Evolutionary conservation across 148 eudicot genomes (phyloP), one percentile per base, ranked within the genome.

Genomic region (Selenicereus undatus): DNA sequence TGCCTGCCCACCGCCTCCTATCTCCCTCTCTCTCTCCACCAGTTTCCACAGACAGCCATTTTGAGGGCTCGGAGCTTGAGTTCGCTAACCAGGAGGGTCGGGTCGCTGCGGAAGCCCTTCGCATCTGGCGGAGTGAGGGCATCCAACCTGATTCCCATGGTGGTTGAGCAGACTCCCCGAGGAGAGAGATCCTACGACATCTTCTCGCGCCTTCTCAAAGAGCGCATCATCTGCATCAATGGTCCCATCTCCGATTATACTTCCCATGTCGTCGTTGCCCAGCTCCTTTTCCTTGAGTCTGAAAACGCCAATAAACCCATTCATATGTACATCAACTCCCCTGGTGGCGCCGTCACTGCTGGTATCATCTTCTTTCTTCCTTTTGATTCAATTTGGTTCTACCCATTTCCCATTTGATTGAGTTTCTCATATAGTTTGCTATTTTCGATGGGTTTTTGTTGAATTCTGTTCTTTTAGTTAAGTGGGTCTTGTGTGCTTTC

Each of bases 261-360:
- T 11, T 87, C 98, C 0, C 98, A 95, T 70, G 97, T 95, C 24
- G 98, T 95, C 11, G 97, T 95, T 42, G 98, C 98, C 8, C 98
- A 95, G 86, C 91, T 95, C 4, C 96, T 95, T 62, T 95, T 86
- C 58, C 97, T 95, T 30, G 98, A 95, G 83, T 95, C 98, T 10
- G 98, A 95, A 68, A 95, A 95, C 84, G 97, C 98, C 0, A 89
- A 97, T 77, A 95, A 95, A 70, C 98, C 98, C 10, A 93, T 95
- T 72, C 56, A 95, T 82, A 93, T 95, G 97, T 95, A 95, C 71
- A 89, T 95, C 82, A 95, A 95, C 76, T 95, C 43, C 98, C 98
- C 98, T 8, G 98, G 98, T n/a, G 98, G 98, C 69, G 97, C 94
- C 45, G 98, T 95, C 74, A 91, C 98, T 60, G 97, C 98, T 54